Percentiles rank a stretch among this genome's conserved stretches.
Evolutionary conservation across 2,329 filamentous ascomycete genomes (phyloP).

Genomic region (Grosmannia penicillata): DNA sequence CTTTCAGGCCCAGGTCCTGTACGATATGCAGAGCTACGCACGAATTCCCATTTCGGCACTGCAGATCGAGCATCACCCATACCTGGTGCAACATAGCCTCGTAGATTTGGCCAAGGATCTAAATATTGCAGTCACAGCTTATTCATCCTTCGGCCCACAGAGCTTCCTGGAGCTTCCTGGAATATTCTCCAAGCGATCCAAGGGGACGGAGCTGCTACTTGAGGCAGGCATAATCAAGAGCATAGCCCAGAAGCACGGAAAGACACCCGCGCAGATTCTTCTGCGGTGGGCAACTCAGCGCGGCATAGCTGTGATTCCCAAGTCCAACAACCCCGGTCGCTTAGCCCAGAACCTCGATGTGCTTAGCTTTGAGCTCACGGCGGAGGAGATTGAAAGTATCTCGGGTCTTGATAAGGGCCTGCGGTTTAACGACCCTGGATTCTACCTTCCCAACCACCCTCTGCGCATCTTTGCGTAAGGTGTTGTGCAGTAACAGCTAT

Average conservation of each 20-base stretch:
- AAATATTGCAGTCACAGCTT: slow-evolving; percentile 63
- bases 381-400: slow-evolving; percentile 40
- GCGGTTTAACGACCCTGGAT: slow-evolving; percentile 42
- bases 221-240: slow-evolving; percentile 46
- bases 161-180: slow-evolving; percentile 2
- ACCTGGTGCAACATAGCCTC: slow-evolving; percentile 62
- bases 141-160: slow-evolving; percentile 68
- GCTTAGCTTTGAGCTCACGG: slow-evolving; percentile 34
- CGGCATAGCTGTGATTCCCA: slow-evolving; percentile 64
- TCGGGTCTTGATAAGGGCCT: slow-evolving; percentile 34
- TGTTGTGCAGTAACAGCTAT: not conserved
- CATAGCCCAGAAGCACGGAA: slow-evolving; percentile 55
- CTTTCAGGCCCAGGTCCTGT: slow-evolving; percentile 63
- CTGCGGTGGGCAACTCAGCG: slow-evolving; percentile 80
- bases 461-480: slow-evolving; percentile 7
- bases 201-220: slow-evolving; percentile 45
- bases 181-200: slow-evolving; percentile 22
- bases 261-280: slow-evolving; percentile 66
- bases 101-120: slow-evolving; percentile 54
- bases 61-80: slow-evolving; percentile 84
- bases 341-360: slow-evolving; percentile 42
- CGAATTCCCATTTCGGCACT: slow-evolving; percentile 56
- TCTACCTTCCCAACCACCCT: slow-evolving; percentile 4
- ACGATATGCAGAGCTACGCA: slow-evolving; percentile 68
- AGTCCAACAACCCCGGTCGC: slow-evolving; percentile 37